Evolutionary conservation across 2,329 filamentous ascomycete species (phyloP).

Genomic region (Fusarium avenaceum): DNA sequence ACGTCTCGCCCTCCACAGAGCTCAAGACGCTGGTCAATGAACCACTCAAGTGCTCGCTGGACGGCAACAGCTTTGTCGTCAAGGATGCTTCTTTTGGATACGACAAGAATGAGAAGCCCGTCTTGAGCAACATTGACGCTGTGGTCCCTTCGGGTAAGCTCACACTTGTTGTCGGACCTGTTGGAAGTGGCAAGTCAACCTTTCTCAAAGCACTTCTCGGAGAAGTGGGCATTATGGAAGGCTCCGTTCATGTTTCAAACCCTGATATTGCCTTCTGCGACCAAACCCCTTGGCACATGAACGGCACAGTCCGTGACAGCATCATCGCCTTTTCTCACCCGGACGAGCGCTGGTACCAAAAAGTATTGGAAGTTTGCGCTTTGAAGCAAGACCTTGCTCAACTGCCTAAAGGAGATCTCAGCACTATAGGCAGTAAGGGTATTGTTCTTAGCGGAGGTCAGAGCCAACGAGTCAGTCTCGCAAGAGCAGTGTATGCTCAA

Average conservation of each 20-base stretch:
- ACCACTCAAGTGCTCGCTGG: accelerated
- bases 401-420: slow-evolving; percentile 52
- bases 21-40: neutral
- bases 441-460: slow-evolving; percentile 57
- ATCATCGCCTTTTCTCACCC: slow-evolving; percentile 49
- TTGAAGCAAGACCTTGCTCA: slow-evolving; percentile 46
- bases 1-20: neutral
- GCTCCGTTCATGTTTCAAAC: slow-evolving; percentile 15
- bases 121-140: slow-evolving; percentile 13
- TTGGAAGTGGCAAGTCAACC: slow-evolving; percentile 56
- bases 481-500: slow-evolving; percentile 51
- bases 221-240: slow-evolving; percentile 37
- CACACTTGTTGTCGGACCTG: slow-evolving; percentile 51
- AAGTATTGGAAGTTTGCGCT: slow-evolving; percentile 46
- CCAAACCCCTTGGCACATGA: slow-evolving; percentile 50
- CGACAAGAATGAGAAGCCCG: slow-evolving; percentile 10
- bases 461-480: slow-evolving; percentile 52
- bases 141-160: slow-evolving; percentile 17
- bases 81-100: slow-evolving; percentile 29
- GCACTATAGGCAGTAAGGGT: slow-evolving; percentile 54
- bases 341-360: slow-evolving; percentile 50
- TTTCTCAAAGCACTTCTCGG: slow-evolving; percentile 52
- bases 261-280: slow-evolving; percentile 42
- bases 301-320: slow-evolving; percentile 52
- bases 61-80: neutral